Evolutionary conservation across 768 basidiomycete genomes (phyloP).

Genomic region (Podaxis carcinomalis): DNA sequence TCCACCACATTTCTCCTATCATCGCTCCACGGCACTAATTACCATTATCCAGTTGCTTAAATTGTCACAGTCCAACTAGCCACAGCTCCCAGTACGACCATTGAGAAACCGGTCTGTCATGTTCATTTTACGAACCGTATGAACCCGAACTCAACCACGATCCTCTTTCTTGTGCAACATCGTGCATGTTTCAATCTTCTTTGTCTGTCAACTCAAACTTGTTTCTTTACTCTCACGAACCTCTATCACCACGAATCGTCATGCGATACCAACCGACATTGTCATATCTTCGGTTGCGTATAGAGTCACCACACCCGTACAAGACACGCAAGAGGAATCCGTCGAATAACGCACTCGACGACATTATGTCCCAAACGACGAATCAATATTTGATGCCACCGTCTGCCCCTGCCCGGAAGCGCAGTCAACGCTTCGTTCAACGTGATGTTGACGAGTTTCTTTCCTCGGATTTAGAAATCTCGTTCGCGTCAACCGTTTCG

Average conservation of each 20-base stretch:
- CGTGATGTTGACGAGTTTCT: constrained; percentile 62
- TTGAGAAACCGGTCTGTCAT: constrained; percentile 26
- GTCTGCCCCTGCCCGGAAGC: constrained; percentile 44
- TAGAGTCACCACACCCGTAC: constrained; percentile 30
- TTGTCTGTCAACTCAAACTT: constrained; percentile 9
- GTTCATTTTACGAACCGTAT: constrained; percentile 10
- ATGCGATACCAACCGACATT: constrained; percentile 17
- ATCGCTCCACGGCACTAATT: constrained; percentile 15
- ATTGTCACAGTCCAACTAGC: constrained; percentile 20
- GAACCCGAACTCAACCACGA: constrained; percentile 1
- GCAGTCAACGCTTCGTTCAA: constrained; percentile 36
- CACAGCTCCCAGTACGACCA: constrained; percentile 19
- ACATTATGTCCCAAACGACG: constrained; percentile 48
- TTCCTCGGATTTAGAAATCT: constrained; percentile 75
- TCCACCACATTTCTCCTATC: constrained; percentile 19
- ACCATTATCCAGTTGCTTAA: constrained; percentile 25
- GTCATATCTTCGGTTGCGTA: constrained; percentile 24
- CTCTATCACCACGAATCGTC: constrained; percentile 12
- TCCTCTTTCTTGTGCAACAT: neutral
- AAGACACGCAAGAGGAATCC: constrained; percentile 43
- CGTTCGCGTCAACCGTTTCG: constrained; percentile 81
- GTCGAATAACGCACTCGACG: constrained; percentile 28
- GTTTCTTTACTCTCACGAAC: constrained; percentile 14
- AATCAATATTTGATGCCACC: constrained; percentile 42
- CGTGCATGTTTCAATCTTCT: neutral